phyloP scores from a whole-genome alignment of 768 basidiomycete species.

The Lactifluus pinguis region DNA sequence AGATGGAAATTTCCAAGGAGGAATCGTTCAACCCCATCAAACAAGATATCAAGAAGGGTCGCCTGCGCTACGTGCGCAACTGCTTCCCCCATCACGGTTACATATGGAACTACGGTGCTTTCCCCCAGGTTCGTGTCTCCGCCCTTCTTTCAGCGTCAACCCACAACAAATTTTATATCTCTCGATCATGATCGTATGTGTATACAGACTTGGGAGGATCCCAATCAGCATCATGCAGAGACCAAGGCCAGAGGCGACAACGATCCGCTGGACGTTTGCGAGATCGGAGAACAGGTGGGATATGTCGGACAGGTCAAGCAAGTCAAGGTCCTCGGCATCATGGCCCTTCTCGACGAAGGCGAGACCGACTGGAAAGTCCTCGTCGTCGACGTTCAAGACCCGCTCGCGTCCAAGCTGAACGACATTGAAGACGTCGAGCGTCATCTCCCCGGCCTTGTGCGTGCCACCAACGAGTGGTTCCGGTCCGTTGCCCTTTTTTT shows the following conservation, averaged over 20 bases:
- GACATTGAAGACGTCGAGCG: conserved; percentile 99
- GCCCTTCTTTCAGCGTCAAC: background rate
- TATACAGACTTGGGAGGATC: conserved; percentile 95
- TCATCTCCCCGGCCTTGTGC: conserved; percentile 92
- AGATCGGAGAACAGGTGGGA: conserved; percentile 98
- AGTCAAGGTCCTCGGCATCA: conserved; percentile 99
- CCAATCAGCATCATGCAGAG: conserved; percentile 75
- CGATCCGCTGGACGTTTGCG: conserved; percentile 98
- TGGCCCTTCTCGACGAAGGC: conserved; percentile 98
- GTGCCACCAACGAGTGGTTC: conserved; percentile 99
- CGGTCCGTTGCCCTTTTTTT: conserved; percentile 35
- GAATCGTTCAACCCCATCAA: conserved; percentile 99
- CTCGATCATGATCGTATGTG: background rate
- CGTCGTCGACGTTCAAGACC: conserved; percentile 93
- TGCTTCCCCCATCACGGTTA: conserved; percentile 99
- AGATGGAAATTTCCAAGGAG: conserved; percentile 99
- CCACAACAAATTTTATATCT: background rate
- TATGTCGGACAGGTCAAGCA: conserved; percentile 97
- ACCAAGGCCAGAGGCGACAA: conserved; percentile 99
- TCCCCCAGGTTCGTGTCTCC: conserved; percentile 73
- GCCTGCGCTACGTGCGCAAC: conserved; percentile 94
- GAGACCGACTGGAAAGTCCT: conserved; percentile 99
- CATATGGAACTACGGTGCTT: conserved; percentile 99
- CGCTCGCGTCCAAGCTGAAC: conserved; percentile 92
- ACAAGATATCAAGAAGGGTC: conserved; percentile 96